Base-by-base conservation (phyloP, 169 alveolate species). In the Eimeria sp. region DNA sequence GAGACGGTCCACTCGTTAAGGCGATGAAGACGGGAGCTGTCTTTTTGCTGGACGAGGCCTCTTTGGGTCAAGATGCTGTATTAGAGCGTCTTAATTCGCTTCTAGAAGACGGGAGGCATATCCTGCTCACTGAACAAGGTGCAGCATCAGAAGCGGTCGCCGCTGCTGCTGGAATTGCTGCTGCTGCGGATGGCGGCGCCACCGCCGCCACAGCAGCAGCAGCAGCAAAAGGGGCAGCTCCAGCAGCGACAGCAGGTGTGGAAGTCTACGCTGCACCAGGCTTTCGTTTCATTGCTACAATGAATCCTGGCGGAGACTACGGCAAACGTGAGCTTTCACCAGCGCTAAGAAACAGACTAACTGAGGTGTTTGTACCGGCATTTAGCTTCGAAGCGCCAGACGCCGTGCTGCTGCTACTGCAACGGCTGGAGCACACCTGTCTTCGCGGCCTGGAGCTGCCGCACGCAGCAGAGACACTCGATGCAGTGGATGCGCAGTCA, bases 261-360 rank as follows among this genome's bases (percentile, higher is more conserved):
- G 63, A 61, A 47, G 95, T 95, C 51, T 95, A 98, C 57, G 97
- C 96, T 73, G 99, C 99, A 10, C 97, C 97, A 40, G 97, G 98
- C 67, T 99, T 99, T 97, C 97, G 99, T 34, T 97, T 99, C 54
- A 98, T 99, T 73, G 99, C 99, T n/a, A 99, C 99, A 25, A 99
- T 99, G 99, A 99, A 99, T 96, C 99, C 99, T 58, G 99, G 99
- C 51, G 99, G 99, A 40, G 99, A 99, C 97, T 99, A 98, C 97
- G 99, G 99, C 30, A 99, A 99, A 98, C 99, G 99, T 96, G 99
- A 99, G 97, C 98, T 99, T 30, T 98, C 99, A 51, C 99, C 99
- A 54, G 99, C 99, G 43, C 97, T 99, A 89, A 98, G 99, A 84
- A 99, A 99, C 96, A 98, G 99, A 57, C 99, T 99, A 95, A 99